phyloP scores from a whole-genome alignment of 208 protist genomes.

The Crithidia brevicula region DNA sequence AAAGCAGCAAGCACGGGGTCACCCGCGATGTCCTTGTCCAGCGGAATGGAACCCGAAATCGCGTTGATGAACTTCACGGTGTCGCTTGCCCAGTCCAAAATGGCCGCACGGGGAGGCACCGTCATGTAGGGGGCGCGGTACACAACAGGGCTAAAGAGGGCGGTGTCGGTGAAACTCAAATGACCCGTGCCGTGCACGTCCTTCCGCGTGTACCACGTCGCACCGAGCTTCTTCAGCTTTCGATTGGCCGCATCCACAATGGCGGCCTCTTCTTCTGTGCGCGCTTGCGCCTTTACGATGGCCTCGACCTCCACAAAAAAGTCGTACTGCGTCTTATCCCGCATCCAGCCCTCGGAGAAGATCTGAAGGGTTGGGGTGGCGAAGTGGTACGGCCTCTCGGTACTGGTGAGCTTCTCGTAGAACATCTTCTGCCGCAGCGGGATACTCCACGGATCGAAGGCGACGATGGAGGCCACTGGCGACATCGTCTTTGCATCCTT shows the following conservation, averaged over 20 bases:
- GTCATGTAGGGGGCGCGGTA: slow-evolving; percentile 40
- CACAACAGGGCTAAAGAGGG: slow-evolving; percentile 65
- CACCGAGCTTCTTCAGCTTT: slow-evolving; percentile 3
- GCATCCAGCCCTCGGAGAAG: slow-evolving; percentile 68
- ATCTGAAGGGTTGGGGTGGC: slow-evolving; percentile 64
- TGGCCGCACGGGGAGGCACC: slow-evolving; percentile 37
- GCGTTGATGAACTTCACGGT: slow-evolving; percentile 48
- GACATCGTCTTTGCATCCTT: slow-evolving; percentile 10
- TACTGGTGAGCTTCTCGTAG: slow-evolving; percentile 34
- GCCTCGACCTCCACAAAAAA: slow-evolving; percentile 44
- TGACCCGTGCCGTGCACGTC: slow-evolving; percentile 44
- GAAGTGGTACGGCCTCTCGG: slow-evolving; percentile 28
- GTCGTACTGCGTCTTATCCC: slow-evolving; percentile 34
- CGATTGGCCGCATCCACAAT: slow-evolving; percentile 24
- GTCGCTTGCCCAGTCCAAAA: slow-evolving; percentile 48
- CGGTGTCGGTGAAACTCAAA: slow-evolving; percentile 52
- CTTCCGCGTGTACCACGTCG: slow-evolving; percentile 37
- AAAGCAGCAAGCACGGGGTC: slow-evolving; percentile 12
- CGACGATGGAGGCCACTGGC: slow-evolving; percentile 35
- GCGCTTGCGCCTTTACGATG: slow-evolving; percentile 35
- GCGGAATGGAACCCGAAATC: slow-evolving; percentile 12
- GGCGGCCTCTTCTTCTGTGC: slow-evolving; percentile 25
- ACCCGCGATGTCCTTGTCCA: slow-evolving; percentile 15
- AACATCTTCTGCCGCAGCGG: slow-evolving; percentile 58
- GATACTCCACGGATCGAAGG: slow-evolving; percentile 75